These are phyloP conservation scores for Forsythia viridissima DNA, from an alignment of 257 asterid genomes.

Conservation along the genomic window DNA sequence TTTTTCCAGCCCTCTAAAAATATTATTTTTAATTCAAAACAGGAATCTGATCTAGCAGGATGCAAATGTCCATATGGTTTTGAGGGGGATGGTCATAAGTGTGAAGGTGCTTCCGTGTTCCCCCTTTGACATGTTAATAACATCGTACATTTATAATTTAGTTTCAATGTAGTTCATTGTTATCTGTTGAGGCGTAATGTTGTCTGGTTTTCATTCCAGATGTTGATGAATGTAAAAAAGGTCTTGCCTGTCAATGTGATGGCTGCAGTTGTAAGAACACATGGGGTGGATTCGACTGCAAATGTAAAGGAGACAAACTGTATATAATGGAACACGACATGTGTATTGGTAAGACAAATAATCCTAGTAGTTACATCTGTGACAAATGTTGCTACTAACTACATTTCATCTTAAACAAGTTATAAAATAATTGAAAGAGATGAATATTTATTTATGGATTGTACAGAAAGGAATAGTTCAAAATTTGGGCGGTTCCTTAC, in stretches of 20 bases:
- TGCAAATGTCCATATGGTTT: slow-evolving; percentile 85
- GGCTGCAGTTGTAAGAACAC: slow-evolving; percentile 83
- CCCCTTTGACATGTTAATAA: background rate
- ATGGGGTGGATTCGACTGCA: slow-evolving; percentile 87
- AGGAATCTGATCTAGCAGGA: slow-evolving; percentile 71
- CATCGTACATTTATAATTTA: background rate
- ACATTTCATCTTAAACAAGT: background rate
- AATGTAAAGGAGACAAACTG: slow-evolving; percentile 62
- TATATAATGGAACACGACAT: slow-evolving; percentile 81
- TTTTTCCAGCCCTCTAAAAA: background rate
- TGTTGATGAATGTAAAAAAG: slow-evolving; percentile 79
- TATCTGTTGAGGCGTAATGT: background rate
- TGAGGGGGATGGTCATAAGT: slow-evolving; percentile 74
- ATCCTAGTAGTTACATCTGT: background rate
- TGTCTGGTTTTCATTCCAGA: slow-evolving; percentile 36
- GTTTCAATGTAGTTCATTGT: background rate
- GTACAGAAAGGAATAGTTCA: slow-evolving; percentile 69
- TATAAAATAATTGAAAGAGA: background rate
- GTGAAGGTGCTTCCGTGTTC: slow-evolving; percentile 49
- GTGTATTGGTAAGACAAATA: slow-evolving; percentile 61
- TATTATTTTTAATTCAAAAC: slow-evolving; percentile 12
- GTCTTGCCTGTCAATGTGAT: slow-evolving; percentile 64
- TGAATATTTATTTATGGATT: background rate
- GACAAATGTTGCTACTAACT: background rate
- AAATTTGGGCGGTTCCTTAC: slow-evolving; percentile 54